Conservation (phyloP, 768 basidiomycete genomes). For the Russula dissimulans region DNA sequence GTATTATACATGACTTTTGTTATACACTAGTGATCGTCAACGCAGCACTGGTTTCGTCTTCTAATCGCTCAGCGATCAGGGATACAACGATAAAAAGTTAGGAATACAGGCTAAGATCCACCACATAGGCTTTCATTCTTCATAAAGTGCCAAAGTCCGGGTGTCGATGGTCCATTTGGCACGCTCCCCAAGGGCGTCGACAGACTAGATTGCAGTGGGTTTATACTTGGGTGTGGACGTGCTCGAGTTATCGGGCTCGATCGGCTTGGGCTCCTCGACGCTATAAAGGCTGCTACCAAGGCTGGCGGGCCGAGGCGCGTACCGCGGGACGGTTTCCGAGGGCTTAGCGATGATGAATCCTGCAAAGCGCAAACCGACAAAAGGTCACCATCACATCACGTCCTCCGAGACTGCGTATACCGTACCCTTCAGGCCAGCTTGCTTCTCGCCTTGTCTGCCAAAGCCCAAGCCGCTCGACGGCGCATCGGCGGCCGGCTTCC, state of each 20-base stretch:
- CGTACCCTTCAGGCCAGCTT: conserved; percentile 55
- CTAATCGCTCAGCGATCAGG: conserved; percentile 3
- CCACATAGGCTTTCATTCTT: not conserved
- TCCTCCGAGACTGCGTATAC: conserved; percentile 18
- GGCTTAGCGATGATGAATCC: conserved; percentile 53
- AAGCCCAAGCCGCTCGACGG: conserved; percentile 51
- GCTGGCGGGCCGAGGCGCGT: conserved; percentile 30
- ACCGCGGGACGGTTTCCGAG: conserved; percentile 45
- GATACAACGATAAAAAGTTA: not conserved
- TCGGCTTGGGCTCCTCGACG: not conserved
- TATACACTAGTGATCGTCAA: not conserved
- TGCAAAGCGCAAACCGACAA: conserved; percentile 19
- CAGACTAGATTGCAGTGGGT: conserved; percentile 24
- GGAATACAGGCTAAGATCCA: not conserved
- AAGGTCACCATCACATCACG: not conserved
- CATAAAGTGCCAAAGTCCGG: not conserved
- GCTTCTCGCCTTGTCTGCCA: conserved; percentile 73
- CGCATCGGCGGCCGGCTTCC: not conserved
- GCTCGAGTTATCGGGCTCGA: not conserved
- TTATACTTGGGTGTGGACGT: conserved; percentile 23
- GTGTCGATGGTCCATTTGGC: not conserved
- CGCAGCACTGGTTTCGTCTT: not conserved
- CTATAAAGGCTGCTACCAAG: conserved; percentile 1
- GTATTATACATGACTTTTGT: not conserved
- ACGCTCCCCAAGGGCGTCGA: not conserved